Evolutionary conservation across 2,329 filamentous ascomycete species (phyloP).

Genomic region (Grosmannia serpens): DNA sequence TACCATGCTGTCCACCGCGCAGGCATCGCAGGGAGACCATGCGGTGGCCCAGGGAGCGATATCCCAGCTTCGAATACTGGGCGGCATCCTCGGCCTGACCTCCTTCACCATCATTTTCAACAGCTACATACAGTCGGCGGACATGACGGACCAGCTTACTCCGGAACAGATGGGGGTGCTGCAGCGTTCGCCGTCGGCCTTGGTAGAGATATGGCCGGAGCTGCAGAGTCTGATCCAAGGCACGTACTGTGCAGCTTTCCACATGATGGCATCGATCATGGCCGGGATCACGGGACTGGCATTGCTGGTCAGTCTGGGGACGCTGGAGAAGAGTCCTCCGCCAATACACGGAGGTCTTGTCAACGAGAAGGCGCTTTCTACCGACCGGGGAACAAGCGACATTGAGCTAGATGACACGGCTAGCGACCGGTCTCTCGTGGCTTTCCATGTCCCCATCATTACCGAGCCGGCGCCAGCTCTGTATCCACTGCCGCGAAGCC

Average conservation of each 20-base stretch:
- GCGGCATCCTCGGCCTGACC: slow-evolving; percentile 47
- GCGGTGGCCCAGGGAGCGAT: slow-evolving; percentile 49
- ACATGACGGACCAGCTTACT: slow-evolving; percentile 2
- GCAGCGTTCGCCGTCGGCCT: slow-evolving; percentile 12
- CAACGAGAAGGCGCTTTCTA: not conserved
- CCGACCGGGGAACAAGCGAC: slow-evolving; percentile 4
- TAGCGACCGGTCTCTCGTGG: slow-evolving; percentile 9
- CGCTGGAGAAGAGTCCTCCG: slow-evolving; percentile 13
- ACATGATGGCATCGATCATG: slow-evolving; percentile 10
- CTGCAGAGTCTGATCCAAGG: slow-evolving; percentile 8
- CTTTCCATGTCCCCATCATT: not conserved
- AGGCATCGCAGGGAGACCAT: slow-evolving; percentile 35
- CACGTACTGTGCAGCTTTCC: slow-evolving; percentile 12
- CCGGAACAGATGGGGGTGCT: slow-evolving; percentile 11
- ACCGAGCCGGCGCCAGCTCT: slow-evolving; percentile 1
- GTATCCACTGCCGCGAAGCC: slow-evolving; percentile 5
- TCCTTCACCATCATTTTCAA: slow-evolving; percentile 49
- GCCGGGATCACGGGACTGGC: slow-evolving; percentile 9
- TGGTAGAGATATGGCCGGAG: slow-evolving; percentile 12
- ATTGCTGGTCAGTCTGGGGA: slow-evolving; percentile 11
- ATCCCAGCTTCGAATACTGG: slow-evolving; percentile 47
- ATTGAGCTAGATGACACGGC: slow-evolving; percentile 9
- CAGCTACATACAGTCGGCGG: slow-evolving; percentile 21
- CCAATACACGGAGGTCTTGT: slow-evolving; percentile 10
- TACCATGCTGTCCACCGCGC: slow-evolving; percentile 45